phyloP scores from a whole-genome alignment of 1,139 yeast species.

The Geotrichum australiense region DNA sequence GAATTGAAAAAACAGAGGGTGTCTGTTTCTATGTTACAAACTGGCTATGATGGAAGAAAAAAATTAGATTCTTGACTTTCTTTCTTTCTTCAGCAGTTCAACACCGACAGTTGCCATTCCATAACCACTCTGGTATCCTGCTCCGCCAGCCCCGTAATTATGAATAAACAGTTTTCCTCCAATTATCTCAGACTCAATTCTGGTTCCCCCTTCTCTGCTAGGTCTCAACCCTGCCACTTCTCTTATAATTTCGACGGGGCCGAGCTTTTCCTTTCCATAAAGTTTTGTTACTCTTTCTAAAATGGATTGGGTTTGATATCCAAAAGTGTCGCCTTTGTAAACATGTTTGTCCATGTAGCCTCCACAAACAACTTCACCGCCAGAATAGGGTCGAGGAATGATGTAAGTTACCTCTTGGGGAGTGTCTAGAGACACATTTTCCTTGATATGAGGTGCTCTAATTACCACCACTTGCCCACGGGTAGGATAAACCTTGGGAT shows the following conservation, averaged over 20 bases:
- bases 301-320: conserved; percentile 48
- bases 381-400: conserved; percentile 56
- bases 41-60: too few species aligned
- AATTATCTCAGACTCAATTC: conserved; percentile 45
- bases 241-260: conserved; percentile 39
- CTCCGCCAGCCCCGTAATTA: conserved; percentile 45
- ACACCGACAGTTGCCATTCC: conserved; percentile 16
- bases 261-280: not conserved
- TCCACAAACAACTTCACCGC: conserved; percentile 54
- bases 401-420: conserved; percentile 41
- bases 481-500: conserved; percentile 46
- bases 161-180: conserved; percentile 42
- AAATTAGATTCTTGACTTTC: not conserved
- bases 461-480: conserved; percentile 60
- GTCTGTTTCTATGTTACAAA: too few species aligned
- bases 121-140: conserved; percentile 43
- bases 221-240: conserved; percentile 63
- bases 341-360: conserved; percentile 53
- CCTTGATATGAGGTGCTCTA: conserved; percentile 36
- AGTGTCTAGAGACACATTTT: conserved; percentile 19
- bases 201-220: conserved; percentile 54
- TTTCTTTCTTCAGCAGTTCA: conserved; percentile 4
- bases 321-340: conserved; percentile 48
- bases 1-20: too few species aligned
- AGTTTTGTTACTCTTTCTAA: conserved; percentile 46